Evolutionary conservation across 2,329 filamentous ascomycete species (phyloP).

Genomic region (Tolypocladium amazonense): DNA sequence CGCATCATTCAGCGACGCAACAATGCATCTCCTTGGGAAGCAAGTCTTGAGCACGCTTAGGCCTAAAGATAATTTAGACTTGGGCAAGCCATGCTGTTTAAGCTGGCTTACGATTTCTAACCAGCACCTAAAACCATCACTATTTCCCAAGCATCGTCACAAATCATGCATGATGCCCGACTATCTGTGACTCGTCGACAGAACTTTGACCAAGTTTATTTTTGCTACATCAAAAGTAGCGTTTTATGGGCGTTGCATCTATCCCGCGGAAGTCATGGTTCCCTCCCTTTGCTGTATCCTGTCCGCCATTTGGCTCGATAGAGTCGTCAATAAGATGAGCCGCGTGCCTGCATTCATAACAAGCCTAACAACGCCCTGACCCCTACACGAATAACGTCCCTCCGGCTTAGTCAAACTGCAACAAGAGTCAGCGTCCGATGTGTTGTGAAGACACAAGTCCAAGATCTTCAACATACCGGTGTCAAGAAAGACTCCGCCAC

Average conservation of each 20-base stretch:
- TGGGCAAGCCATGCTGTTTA: background rate
- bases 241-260: background rate
- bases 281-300: background rate
- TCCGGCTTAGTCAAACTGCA: slow-evolving; percentile 22
- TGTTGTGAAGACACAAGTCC: background rate
- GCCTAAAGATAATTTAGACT: background rate
- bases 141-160: background rate
- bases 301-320: background rate
- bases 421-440: background rate
- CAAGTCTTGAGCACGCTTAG: too few relatives aligned
- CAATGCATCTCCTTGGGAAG: background rate
- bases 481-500: slow-evolving; percentile 98
- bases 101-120: background rate
- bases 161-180: background rate
- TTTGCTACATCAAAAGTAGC: background rate
- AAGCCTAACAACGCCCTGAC: background rate
- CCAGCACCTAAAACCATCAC: background rate
- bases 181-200: background rate
- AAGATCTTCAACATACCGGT: slow-evolving; percentile 45
- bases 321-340: background rate
- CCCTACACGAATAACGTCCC: background rate
- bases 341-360: background rate
- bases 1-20: background rate
- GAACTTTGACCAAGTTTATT: background rate
- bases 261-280: background rate